Percentiles rank a stretch among this genome's conserved stretches.
Evolutionary conservation across 331 rosid genomes (phyloP).

Genomic region (Telfairia occidentalis): DNA sequence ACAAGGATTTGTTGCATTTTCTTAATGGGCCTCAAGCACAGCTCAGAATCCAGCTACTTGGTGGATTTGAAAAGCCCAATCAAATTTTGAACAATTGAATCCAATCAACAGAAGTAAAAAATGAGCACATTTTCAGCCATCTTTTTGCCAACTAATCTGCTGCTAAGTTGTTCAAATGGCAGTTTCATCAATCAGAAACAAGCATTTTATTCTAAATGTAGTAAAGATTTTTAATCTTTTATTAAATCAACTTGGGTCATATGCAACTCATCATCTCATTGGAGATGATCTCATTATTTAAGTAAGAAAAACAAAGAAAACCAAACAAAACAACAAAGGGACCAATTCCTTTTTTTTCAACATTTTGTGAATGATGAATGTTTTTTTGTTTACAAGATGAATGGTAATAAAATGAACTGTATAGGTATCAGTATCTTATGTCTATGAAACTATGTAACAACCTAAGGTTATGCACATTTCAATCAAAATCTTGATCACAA

Average conservation of each 20-base stretch:
- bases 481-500: constrained; percentile 14
- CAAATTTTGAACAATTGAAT: neutral
- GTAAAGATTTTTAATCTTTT: neutral
- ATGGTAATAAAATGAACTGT: neutral
- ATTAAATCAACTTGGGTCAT: neutral
- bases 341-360: neutral
- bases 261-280: neutral
- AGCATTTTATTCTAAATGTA: neutral
- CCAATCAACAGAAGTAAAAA: neutral
- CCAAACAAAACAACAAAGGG: neutral
- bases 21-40: neutral
- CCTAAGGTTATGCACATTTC: constrained; percentile 21
- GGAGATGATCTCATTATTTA: neutral
- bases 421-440: constrained; percentile 9
- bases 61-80: neutral
- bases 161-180: neutral
- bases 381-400: constrained; percentile 31
- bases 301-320: neutral
- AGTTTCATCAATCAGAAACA: neutral
- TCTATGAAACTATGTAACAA: constrained; percentile 11
- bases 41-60: neutral
- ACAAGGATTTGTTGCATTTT: neutral
- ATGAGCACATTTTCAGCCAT: neutral
- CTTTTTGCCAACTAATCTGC: neutral
- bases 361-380: constrained; percentile 28